Percentiles rank a stretch among this genome's conserved stretches.
Evolutionary conservation across 257 asterid genomes (phyloP).

Genomic region (Forsythia viridissima): DNA sequence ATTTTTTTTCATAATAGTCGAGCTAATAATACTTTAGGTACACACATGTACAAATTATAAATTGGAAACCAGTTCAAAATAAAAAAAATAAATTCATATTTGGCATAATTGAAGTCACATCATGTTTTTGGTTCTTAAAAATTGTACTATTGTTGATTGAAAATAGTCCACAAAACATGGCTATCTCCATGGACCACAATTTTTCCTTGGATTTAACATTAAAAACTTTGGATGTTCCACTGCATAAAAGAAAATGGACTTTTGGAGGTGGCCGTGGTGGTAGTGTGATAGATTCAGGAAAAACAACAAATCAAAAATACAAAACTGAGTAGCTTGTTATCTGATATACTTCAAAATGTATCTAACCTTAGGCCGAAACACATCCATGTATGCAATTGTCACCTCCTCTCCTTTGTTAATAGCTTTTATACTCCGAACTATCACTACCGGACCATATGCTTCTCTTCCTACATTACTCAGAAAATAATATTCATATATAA

Average conservation of each 20-base stretch:
- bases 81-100: no score
- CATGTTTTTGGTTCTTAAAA: background rate
- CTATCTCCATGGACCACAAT: background rate
- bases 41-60: no score
- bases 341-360: background rate
- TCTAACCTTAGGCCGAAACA: conserved; percentile 78
- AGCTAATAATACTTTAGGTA: background rate
- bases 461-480: conserved; percentile 39
- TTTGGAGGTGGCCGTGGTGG: background rate
- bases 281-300: background rate
- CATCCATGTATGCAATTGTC: conserved; percentile 73
- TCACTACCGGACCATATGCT: conserved; percentile 62
- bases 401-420: conserved; percentile 65
- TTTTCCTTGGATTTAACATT: background rate
- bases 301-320: background rate
- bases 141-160: background rate
- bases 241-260: background rate
- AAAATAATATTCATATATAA: conserved; percentile 10
- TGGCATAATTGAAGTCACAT: background rate
- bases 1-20: no score
- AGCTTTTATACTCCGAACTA: conserved; percentile 62
- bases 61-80: no score
- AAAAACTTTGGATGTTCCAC: background rate
- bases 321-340: background rate
- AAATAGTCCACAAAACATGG: background rate